Base-by-base conservation (phyloP, 257 asterid genomes). In the Plantago major region DNA sequence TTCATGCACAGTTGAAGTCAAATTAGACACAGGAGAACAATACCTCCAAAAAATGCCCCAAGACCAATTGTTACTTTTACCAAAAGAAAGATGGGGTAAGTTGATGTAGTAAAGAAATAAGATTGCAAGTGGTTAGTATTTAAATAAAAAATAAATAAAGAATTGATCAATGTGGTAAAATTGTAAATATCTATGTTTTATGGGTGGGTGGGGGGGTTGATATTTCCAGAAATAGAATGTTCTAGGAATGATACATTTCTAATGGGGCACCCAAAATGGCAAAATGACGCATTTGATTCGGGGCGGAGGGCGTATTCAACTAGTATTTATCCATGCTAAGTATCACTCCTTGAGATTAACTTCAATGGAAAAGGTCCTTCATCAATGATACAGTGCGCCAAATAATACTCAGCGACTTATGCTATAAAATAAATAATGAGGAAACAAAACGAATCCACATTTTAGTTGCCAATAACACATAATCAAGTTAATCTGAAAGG, bases 391-490 rank as follows among this genome's bases (percentile, higher is more conserved):
- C 46, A 33, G 16, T 65, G 10, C 12, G 3, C 33, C 40, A 19
- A 22, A 28, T 44, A 46, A 46, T 64, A 33, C 55, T 53, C 16
- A 26, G 56, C n/a, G 22, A 60, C 18, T 16, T 16, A 53, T 46
- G 26, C 26, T 22, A 51, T 11, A n/a, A 26, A 16, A 63, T 42
- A 43, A 63, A 44, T 13, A 28, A 47, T 33, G 40, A 42, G 56
- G 42, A 67, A 65, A 67, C 60, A 57, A 22, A 22, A 43, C 59
- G 15, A 62, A 38, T 30, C 55, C 49, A 62, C 7, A 15, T 18
- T 51, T 50, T 51, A 33, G 57, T 65, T 53, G 62, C 40, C 78
- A 72, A 63, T 64, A 10, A 57, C 40, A 66, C 26, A 71, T 43
- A 65, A 66, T 26, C 46, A 49, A 42, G 66, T 61, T 58, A 67